Percentiles rank a stretch among this genome's conserved stretches.
Conservation (phyloP, 768 basidiomycete genomes). For the Boletus rubescentipes region DNA sequence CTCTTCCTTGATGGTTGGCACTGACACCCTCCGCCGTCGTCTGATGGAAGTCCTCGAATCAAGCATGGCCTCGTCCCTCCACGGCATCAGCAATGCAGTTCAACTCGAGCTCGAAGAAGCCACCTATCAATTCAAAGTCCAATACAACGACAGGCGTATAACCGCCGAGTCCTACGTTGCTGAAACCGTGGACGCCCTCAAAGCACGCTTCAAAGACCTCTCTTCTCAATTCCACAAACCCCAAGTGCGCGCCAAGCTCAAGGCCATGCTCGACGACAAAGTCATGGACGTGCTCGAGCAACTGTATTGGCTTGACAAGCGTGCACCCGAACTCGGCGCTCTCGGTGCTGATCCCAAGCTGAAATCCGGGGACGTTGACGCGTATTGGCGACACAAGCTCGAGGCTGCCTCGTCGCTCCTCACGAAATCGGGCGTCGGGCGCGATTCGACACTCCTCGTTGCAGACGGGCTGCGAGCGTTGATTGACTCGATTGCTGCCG, state of each 20-base stretch:
- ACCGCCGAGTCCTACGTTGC: conserved; percentile 97
- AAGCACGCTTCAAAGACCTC: conserved; percentile 84
- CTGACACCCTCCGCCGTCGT: conserved; percentile 82
- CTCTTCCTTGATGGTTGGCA: conserved; percentile 82
- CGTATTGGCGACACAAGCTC: conserved; percentile 96
- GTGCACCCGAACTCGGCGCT: conserved; percentile 68
- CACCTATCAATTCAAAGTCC: conserved; percentile 98
- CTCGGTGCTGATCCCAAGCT: conserved; percentile 71
- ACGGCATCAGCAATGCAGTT: conserved; percentile 95
- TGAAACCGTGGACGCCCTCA: conserved; percentile 92
- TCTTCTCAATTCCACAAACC: conserved; percentile 86
- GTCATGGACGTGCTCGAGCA: conserved; percentile 97
- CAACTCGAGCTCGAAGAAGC: conserved; percentile 97
- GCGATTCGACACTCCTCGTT: conserved; percentile 91
- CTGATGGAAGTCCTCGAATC: conserved; percentile 98
- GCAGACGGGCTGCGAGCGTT: conserved; percentile 89
- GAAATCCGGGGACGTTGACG: conserved; percentile 73
- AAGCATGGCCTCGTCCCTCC: conserved; percentile 94
- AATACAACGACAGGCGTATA: conserved; percentile 94
- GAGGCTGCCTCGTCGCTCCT: conserved; percentile 90
- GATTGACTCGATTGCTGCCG: conserved; percentile 84
- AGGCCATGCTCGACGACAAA: conserved; percentile 91
- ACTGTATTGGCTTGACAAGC: conserved; percentile 94
- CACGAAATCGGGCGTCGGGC: conserved; percentile 94
- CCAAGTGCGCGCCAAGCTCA: conserved; percentile 83